Percentiles rank a stretch among this genome's conserved stretches.
Evolutionary conservation across 306 rosid genomes (phyloP).

Genomic region (Sechiopsis laciniata): DNA sequence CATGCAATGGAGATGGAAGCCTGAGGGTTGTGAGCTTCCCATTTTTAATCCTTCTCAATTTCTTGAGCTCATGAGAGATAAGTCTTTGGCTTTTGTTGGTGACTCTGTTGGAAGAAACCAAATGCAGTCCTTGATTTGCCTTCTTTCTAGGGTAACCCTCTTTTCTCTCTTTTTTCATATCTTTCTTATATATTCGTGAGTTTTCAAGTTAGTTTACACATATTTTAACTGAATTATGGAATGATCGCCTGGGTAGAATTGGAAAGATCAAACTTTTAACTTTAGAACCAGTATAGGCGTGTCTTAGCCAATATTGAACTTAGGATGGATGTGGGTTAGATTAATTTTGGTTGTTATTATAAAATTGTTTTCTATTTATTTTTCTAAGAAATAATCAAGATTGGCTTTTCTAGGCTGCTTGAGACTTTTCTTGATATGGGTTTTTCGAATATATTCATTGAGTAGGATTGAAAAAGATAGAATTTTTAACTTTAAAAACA

Average conservation of each 20-base stretch:
- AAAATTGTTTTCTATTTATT: too few species aligned
- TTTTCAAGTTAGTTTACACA: too few species aligned
- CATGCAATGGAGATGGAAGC: constrained; percentile 88
- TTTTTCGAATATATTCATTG: constrained; percentile 15
- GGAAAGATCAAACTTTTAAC: too few species aligned
- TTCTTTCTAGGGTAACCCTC: constrained; percentile 8
- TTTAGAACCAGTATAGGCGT: too few species aligned
- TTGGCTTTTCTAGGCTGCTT: constrained; percentile 22
- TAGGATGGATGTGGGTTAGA: too few species aligned
- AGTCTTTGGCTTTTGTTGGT: constrained; percentile 85
- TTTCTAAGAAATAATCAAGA: not conserved
- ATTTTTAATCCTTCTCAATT: constrained; percentile 74
- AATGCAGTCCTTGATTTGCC: constrained; percentile 27
- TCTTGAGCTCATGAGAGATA: constrained; percentile 59
- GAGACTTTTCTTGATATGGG: constrained; percentile 31
- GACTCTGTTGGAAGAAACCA: constrained; percentile 95
- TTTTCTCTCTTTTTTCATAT: too few species aligned
- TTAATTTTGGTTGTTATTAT: not conserved
- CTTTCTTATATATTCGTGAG: too few species aligned
- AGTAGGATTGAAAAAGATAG: too few species aligned
- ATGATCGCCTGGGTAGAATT: too few species aligned
- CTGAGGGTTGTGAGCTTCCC: constrained; percentile 67
- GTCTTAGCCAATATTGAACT: too few species aligned
- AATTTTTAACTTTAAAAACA: too few species aligned
- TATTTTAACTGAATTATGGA: not conserved